Conservation (phyloP, 1,284 basidiomycete species). For the Earliella scabrosa region DNA sequence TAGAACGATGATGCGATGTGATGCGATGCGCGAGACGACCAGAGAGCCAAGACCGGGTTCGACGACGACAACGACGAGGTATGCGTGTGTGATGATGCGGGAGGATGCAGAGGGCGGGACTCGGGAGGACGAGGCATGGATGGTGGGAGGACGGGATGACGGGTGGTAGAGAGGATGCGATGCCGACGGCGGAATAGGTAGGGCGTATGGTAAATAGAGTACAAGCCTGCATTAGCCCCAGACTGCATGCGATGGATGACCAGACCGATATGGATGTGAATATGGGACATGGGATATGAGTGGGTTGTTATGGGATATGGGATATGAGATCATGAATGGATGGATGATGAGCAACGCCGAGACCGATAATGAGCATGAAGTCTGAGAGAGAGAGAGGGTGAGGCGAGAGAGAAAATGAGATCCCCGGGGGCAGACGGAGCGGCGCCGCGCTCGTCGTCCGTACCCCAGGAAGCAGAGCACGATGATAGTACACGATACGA, state of each 20-base stretch:
- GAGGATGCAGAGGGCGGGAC: neutral
- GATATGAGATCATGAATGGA: neutral
- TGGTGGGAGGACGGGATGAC: no score
- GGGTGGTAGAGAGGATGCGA: neutral
- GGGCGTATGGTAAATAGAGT: neutral
- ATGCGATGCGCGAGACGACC: neutral
- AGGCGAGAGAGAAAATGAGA: neutral
- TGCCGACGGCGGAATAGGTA: neutral
- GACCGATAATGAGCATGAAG: constrained; percentile 1
- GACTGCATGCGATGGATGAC: constrained; percentile 12
- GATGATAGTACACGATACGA: constrained; percentile 13
- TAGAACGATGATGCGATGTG: neutral
- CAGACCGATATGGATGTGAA: neutral
- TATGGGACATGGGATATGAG: neutral
- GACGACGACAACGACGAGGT: neutral
- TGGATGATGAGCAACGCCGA: neutral
- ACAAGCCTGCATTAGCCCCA: constrained; percentile 9
- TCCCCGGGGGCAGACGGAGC: neutral
- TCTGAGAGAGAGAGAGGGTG: neutral
- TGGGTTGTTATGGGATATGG: neutral
- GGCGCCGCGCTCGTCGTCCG: neutral
- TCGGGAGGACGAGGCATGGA: no score
- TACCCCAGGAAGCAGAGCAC: constrained; percentile 8
- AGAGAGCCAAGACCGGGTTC: neutral
- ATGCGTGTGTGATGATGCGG: neutral